Conservation (phyloP, 352 stramenopile species). For the Nothophytophthora sp. region DNA sequence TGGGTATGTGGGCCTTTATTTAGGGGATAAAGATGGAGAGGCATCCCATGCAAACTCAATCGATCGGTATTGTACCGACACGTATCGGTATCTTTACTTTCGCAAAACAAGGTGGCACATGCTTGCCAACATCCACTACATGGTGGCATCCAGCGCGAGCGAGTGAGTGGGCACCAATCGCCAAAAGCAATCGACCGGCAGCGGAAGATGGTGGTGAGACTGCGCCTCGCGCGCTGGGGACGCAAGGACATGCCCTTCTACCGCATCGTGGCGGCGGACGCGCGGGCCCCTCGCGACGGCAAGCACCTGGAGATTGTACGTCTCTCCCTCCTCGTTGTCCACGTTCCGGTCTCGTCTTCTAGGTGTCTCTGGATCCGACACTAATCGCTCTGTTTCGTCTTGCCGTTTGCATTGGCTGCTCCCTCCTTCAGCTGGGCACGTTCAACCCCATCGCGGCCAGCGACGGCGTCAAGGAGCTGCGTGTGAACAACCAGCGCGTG, state of each 20-base stretch:
- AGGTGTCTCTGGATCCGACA: neutral
- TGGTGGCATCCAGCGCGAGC: neutral
- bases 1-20: no score
- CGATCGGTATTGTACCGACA: no score
- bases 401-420: slow-evolving; percentile 2
- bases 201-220: slow-evolving; percentile 86
- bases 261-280: slow-evolving; percentile 86
- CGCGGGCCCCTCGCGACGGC: slow-evolving; percentile 79
- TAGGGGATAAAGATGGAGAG: no score
- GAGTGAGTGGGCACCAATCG: neutral
- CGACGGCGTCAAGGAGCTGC: slow-evolving; percentile 87
- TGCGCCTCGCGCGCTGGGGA: slow-evolving; percentile 84
- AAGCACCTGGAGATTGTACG: slow-evolving; percentile 88
- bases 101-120: no score
- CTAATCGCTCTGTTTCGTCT: slow-evolving; percentile 7
- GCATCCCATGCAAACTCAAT: no score
- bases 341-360: neutral
- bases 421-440: slow-evolving; percentile 86
- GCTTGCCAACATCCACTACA: no score
- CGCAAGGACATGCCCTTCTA: slow-evolving; percentile 90
- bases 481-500: slow-evolving; percentile 86
- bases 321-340: no score
- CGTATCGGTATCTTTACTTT: no score
- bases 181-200: no score
- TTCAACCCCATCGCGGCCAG: slow-evolving; percentile 85